Evolutionary conservation across 805 yeast genomes (phyloP).

Genomic region (Lachancea fermentati): DNA sequence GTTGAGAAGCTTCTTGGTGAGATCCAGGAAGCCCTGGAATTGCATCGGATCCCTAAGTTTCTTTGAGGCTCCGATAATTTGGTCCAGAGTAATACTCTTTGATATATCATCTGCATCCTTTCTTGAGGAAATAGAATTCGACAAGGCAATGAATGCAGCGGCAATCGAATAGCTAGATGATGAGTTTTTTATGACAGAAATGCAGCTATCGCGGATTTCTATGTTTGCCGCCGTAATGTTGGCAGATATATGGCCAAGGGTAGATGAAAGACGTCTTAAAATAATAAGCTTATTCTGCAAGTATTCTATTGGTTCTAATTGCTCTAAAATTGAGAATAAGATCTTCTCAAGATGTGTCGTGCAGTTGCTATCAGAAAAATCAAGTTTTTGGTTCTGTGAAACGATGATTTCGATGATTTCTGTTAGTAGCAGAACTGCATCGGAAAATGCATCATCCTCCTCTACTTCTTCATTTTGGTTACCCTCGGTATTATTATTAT

Average conservation of each 20-base stretch:
- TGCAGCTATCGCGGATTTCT: conserved; percentile 17
- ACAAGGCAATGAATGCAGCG: conserved; percentile 22
- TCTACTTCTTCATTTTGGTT: conserved; percentile 16
- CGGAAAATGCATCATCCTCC: conserved; percentile 19
- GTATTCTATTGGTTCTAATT: conserved; percentile 12
- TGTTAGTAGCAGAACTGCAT: conserved; percentile 17
- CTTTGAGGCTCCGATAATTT: conserved; percentile 12
- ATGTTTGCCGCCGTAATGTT: conserved; percentile 19
- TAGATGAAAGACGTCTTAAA: conserved; percentile 26
- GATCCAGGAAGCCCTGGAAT: conserved; percentile 29
- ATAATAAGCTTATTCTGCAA: conserved; percentile 28
- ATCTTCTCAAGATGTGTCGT: conserved; percentile 15
- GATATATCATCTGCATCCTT: conserved; percentile 18
- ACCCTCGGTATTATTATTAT: conserved; percentile 2
- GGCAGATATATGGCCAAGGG: conserved; percentile 27
- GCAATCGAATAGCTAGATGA: conserved; percentile 21
- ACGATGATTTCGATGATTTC: conserved; percentile 20
- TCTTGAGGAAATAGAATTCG: conserved; percentile 24
- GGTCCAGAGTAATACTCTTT: conserved; percentile 11
- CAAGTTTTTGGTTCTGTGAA: conserved; percentile 10
- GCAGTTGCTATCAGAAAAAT: conserved; percentile 7
- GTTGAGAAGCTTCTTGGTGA: conserved; percentile 25
- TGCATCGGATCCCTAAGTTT: conserved; percentile 29
- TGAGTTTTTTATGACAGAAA: conserved; percentile 10
- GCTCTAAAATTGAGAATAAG: conserved; percentile 16